A percentile compares a stretch with the other conserved stretches of the same genome.
These are phyloP conservation scores for Lepiota subincarnata DNA, from an alignment of 768 basidiomycete genomes.

Conservation along the genomic window DNA sequence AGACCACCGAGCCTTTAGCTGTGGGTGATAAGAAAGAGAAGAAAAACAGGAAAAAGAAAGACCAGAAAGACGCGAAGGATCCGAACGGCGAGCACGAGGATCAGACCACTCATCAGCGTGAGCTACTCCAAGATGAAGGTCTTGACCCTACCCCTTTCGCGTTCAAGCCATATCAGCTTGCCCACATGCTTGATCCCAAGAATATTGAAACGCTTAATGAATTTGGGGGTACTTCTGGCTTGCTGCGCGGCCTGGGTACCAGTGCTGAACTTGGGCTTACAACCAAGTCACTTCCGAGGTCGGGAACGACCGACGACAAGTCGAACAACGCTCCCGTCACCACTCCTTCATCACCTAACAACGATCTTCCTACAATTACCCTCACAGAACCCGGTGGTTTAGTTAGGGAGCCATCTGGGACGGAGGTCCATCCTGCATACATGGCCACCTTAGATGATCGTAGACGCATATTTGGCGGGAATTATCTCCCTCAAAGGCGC, in stretches of 20 bases:
- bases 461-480: constrained; percentile 66
- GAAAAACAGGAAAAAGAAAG: constrained; percentile 15
- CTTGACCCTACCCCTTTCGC: constrained; percentile 67
- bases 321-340: neutral
- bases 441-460: constrained; percentile 56
- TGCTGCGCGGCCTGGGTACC: constrained; percentile 75
- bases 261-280: constrained; percentile 47
- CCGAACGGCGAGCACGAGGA: constrained; percentile 23
- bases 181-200: constrained; percentile 89
- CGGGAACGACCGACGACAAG: constrained; percentile 8
- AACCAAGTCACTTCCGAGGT: constrained; percentile 12
- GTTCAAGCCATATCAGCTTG: constrained; percentile 71
- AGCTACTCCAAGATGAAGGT: constrained; percentile 34
- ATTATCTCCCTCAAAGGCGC: constrained; percentile 66
- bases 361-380: constrained; percentile 30
- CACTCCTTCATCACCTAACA: constrained; percentile 11
- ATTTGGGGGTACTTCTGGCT: constrained; percentile 66
- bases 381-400: constrained; percentile 37
- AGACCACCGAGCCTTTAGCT: constrained; percentile 9
- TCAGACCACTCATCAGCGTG: constrained; percentile 29
- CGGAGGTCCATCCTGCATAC: constrained; percentile 20
- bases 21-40: constrained; percentile 21
- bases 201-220: constrained; percentile 56
- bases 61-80: constrained; percentile 20
- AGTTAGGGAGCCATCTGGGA: constrained; percentile 15